phyloP scores from a whole-genome alignment of 2,329 filamentous ascomycete genomes.

The Atkinsonella hypoxylon region DNA sequence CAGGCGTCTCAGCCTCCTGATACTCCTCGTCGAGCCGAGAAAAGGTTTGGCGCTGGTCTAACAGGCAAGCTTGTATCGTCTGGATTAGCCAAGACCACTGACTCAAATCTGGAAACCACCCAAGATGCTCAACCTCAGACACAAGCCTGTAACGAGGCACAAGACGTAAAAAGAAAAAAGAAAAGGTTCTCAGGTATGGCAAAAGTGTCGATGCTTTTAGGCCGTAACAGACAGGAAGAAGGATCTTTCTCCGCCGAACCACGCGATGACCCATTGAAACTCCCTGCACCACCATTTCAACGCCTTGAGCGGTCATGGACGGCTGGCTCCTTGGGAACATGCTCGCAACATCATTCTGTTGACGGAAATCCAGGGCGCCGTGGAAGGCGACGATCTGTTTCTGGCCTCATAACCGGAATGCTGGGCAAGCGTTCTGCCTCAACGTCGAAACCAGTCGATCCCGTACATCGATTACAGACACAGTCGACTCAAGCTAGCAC shows the following conservation, averaged over 20 bases:
- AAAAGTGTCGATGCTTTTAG: conserved; percentile 13
- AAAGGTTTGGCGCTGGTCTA: conserved; percentile 23
- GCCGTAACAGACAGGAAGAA: background rate
- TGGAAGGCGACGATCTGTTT: conserved; percentile 17
- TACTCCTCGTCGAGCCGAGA: conserved; percentile 19
- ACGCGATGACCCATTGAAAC: conserved; percentile 2
- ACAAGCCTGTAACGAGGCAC: background rate
- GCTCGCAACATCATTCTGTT: conserved; percentile 8
- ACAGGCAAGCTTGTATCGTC: conserved; percentile 11
- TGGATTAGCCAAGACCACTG: conserved; percentile 12
- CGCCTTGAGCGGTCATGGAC: conserved; percentile 14
- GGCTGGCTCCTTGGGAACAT: conserved; percentile 10
- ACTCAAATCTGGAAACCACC: conserved; percentile 13
- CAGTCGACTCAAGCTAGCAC: background rate
- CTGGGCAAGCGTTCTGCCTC: conserved; percentile 14
- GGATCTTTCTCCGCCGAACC: background rate
- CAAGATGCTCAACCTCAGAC: background rate
- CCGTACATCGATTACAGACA: background rate
- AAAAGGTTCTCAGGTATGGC: conserved; percentile 33
- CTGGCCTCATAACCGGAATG: conserved; percentile 18
- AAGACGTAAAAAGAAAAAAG: conserved; percentile 18
- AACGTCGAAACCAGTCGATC: conserved; percentile 8
- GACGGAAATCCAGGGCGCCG: conserved; percentile 11
- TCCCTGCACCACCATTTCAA: conserved; percentile 9
- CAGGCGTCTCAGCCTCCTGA: conserved; percentile 9